Evolutionary conservation across 441 rosid genomes (phyloP), one percentile per base, ranked within the genome.

Genomic region (Gossypium davidsonii): DNA sequence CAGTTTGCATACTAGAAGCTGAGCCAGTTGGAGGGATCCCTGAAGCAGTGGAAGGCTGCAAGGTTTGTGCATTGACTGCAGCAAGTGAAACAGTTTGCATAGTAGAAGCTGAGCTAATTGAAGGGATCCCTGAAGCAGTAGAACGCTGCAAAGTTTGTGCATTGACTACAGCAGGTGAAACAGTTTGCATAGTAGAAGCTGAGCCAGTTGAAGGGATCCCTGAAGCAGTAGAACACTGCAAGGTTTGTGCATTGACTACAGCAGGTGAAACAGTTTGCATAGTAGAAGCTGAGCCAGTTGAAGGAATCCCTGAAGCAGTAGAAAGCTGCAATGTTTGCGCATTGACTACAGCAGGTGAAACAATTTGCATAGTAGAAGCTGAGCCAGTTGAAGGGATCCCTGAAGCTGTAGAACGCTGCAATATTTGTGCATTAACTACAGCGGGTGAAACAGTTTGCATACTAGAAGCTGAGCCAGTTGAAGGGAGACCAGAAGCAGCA

Each of bases 21-120:
- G 84, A 60, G 44, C 82, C 80, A 37, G 72, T 76, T 72, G 81
- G 87, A 74, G 66, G 82, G 82, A 80, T 91, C 37, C 72, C 75
- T 6, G 80, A 25, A 51, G 88, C 67, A 65, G 85, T 76, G 23
- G 80, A 63, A 52, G 69, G 65, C 70, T 67, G 87, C 52, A 61
- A 34, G 62, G 79, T 52, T 52, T 52, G 57, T 15, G 21, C 57
- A 52, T 52, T 52, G 57, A 17, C 57, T 52, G 3, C 57, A 21
- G 34, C 12, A 57, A n/a, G 6, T 23, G 62, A 57, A 28, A 26
- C 34, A 57, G 62, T 57, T 42, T 10, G 48, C 14, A 42, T 0
- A 42, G 48, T 42, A 42, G 12, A 42, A 42, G 48, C 0, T 42
- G 48, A 42, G 48, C 14, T 2, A 42, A 0, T 42, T 42, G 48